Evolutionary conservation across 352 stramenopile species (phyloP), one percentile per base, ranked within the genome.

Genomic region (Phytopythium helicoides): DNA sequence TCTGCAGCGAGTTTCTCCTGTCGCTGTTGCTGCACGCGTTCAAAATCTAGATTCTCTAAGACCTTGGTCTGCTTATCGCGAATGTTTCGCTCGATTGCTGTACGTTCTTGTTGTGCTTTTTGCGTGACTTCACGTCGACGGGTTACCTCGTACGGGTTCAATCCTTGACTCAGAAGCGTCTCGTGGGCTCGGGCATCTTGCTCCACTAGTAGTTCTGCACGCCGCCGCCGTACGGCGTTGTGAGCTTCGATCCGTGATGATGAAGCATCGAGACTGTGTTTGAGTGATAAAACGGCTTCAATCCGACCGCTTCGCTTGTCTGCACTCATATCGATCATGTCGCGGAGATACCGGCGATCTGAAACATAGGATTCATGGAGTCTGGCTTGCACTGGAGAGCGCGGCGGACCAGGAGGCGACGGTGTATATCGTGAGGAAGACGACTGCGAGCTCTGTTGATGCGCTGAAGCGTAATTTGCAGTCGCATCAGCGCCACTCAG

Each of bases 91-190:
- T 86, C 77, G 19, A 88, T 68, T 11, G 58, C 46, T 7, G 49
- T 40, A 0, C 76, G 74, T 34, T 89, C 66, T 1, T 57, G 59
- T 3, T 56, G 36, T 0, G 79, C 65, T 33, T 54, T 47, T 39
- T 67, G 60, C 12, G 72, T 60, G 11, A 88, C 76, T 6, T 73
- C 60, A 21, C 72, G 64, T 2, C 54, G 59, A 28, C 86, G 81
- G 2, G 76, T 60, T 3, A 88, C 76, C 40, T 93, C 80, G 54
- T 94, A 88, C 18, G 86, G 81, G 54, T 94, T 94, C 42, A 83
- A 73, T 6, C 83, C 83, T 26, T 89, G 79, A 22, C 68, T 63
- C 37, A 94, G 36, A 4, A 91, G 59, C 44, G 71, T 62, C 25
- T 86, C 65, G 40, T 86, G 86, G 15, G 63, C 54, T 1, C 57